Evolutionary conservation across 1,284 basidiomycete genomes (phyloP), one percentile per base, ranked within the genome.

Genomic region (Cryptococcus sp.): DNA sequence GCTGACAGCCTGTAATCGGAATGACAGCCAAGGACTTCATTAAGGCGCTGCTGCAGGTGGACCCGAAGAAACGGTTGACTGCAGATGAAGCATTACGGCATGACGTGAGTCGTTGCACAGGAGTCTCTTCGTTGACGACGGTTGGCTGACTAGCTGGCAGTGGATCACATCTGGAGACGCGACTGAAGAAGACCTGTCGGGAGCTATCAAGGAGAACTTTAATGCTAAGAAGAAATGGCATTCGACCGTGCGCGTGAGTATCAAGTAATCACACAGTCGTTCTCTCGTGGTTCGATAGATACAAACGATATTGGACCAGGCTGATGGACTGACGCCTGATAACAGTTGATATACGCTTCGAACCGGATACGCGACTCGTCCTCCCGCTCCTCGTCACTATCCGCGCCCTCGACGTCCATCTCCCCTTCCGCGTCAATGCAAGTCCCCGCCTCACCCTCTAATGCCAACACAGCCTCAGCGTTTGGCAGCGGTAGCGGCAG

Each of bases 11-110:
- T 35, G 31, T 35, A 2, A 15, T 13, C 31, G 41, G 16, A 22
- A 53, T 23, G 55, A 20, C 72, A 88, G 93, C 92, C 10, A 95
- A 94, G 73, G 82, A 86, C 50, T 98, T 98, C 73, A 90, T 97
- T 72, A 84, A 82, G 65, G 73, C 80, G 0, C 80, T 96, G 27
- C 82, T 97, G 8, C 85, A 86, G 49, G 84, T 89, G 1, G 87
- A 95, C 67, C 89, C 93, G 0, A 69, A 79, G 0, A 77, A 85
- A 60, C 85, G 95, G 25, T 86, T 87, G 2, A 89, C 90, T 0
- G 91, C 91, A 0, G 82, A 81, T 3, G 81, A 91, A 66, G 93
- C 91, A 0, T 78, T 87, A n/a, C 67, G 81, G 20, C 84, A 91
- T 72, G 81, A 83, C 3, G 82, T 83, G 55, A 57, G 75, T 81